phyloP scores from a whole-genome alignment of 2,329 filamentous ascomycete species.

The Penicillium paneum region DNA sequence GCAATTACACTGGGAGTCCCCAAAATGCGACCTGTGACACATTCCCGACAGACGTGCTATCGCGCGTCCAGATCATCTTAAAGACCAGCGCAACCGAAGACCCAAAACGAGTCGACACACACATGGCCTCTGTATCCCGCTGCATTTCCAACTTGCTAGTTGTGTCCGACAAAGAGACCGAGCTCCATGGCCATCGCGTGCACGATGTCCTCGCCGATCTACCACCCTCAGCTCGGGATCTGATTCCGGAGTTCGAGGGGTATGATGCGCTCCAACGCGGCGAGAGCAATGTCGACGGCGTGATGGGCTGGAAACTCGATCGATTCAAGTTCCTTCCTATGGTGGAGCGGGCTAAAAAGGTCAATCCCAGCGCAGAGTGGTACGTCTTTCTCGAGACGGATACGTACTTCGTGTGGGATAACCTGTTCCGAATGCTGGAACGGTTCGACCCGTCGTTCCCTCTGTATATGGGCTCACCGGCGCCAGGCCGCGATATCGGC shows the following conservation, averaged over 20 bases:
- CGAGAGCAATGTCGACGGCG: constrained; percentile 29
- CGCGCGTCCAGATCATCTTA: constrained; percentile 47
- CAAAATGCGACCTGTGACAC: constrained; percentile 14
- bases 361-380: constrained; percentile 51
- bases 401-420: constrained; percentile 50
- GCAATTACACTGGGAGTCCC: neutral
- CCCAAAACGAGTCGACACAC: constrained; percentile 43
- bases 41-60: constrained; percentile 39
- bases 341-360: constrained; percentile 50
- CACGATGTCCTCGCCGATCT: constrained; percentile 50
- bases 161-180: constrained; percentile 43
- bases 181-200: constrained; percentile 43
- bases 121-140: constrained; percentile 41
- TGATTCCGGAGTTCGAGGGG: constrained; percentile 38
- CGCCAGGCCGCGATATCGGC: constrained; percentile 34
- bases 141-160: constrained; percentile 17
- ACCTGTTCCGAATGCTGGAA: constrained; percentile 49
- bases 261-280: constrained; percentile 44
- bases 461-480: constrained; percentile 52
- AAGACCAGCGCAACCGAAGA: constrained; percentile 50
- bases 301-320: constrained; percentile 53
- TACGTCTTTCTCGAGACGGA: constrained; percentile 58
- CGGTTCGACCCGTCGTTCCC: constrained; percentile 47
- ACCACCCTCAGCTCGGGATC: constrained; percentile 40
- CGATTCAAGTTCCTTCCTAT: constrained; percentile 59